Base-by-base conservation (phyloP, 805 yeast genomes). In the Teunomyces tritomae region DNA sequence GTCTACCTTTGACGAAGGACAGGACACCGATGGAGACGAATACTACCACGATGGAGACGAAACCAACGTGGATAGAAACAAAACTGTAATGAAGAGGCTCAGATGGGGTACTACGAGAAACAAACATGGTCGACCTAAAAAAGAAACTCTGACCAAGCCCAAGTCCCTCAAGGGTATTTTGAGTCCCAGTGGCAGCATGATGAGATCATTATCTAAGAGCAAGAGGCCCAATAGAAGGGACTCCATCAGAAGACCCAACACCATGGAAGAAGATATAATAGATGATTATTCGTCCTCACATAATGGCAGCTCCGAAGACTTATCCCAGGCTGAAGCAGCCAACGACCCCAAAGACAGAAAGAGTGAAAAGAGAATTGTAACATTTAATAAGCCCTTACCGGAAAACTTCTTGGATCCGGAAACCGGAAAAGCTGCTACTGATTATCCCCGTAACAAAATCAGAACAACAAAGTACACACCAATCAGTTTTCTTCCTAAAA, bases 401-500 rank as follows among this genome's bases (percentile, higher is more conserved):
- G 80, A 76, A 17, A 77, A 78, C 32, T 67, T 76, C 63, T 43
- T 80, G 16, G 84, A 83, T 50, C 82, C 81, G 2, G 59, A 64
- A 77, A 83, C 71, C 1, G 84, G 85, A 10, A 76, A 78, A 32
- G 87, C 92, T 1, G 61, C 58, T 14, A 73, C 75, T 0, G 62
- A 66, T n/a, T 92, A 87, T 61, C 83, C 95, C 8, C 78, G 97
- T 58, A 92, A 92, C 73, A 91, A 94, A 65, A 89, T 94, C 56
- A 82, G 97, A 71, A 90, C 98, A 0, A 89, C 99, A 2, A 92
- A 89, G 70, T 92, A 92, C 67, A 92, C 97, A 2, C 97, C 98
- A 5, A 62, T 94, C 40, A 74, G 89, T 7, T 92, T 92, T 61
- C 54, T 94, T 28, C 98, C 98, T 2, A 90, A 90, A 64, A 90